Evolutionary conservation across 2,329 filamentous ascomycete genomes (phyloP).

Genomic region (Uncinocarpus reesii): DNA sequence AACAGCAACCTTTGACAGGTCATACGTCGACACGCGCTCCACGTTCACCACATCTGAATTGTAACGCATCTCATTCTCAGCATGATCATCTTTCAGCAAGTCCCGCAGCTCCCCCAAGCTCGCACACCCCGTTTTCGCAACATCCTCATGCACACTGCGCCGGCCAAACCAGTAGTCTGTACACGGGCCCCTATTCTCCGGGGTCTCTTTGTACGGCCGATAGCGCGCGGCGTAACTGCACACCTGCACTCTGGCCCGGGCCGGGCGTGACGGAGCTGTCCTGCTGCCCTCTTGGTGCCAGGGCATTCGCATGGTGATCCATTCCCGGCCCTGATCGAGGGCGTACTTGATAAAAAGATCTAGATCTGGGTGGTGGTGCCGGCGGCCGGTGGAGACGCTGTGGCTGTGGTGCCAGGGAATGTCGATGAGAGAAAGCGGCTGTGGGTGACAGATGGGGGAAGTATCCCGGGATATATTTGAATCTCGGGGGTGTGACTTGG

Average conservation of each 20-base stretch:
- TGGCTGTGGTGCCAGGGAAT: conserved; percentile 2
- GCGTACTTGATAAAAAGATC: neutral
- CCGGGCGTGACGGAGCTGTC: conserved; percentile 15
- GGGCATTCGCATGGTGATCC: conserved; percentile 2
- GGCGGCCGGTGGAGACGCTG: neutral
- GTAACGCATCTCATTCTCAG: conserved; percentile 34
- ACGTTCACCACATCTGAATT: conserved; percentile 28
- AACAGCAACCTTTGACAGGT: neutral
- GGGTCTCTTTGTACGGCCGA: neutral
- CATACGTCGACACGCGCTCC: conserved; percentile 1
- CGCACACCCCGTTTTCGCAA: conserved; percentile 25
- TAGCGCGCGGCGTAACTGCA: conserved; percentile 10
- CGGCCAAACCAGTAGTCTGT: conserved; percentile 32
- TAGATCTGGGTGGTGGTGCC: conserved; percentile 1
- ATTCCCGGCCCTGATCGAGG: conserved; percentile 1
- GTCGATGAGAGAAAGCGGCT: conserved; percentile 1
- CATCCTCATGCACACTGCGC: conserved; percentile 29
- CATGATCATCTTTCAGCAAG: conserved; percentile 31
- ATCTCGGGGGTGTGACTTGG: neutral
- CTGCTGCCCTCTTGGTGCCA: neutral
- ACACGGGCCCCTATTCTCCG: neutral
- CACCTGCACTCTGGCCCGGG: conserved; percentile 25
- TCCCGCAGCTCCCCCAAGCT: conserved; percentile 31
- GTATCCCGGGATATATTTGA: no score
- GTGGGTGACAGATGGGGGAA: neutral